Evolutionary conservation across 306 rosid species (phyloP), one percentile per base, ranked within the genome.

Genomic region (Prunus padus): DNA sequence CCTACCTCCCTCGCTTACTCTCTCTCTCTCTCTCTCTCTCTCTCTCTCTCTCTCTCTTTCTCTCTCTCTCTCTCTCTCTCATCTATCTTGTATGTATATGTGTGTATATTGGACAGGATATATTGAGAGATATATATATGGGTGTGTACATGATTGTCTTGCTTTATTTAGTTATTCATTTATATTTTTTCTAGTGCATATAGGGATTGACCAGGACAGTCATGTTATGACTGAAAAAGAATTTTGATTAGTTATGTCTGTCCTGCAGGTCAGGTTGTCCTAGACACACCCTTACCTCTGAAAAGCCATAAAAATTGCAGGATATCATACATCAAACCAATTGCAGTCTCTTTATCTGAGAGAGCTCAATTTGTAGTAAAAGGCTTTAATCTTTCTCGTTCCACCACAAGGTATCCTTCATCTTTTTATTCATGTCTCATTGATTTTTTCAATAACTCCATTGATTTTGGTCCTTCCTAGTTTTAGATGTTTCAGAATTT

Each of bases 251-350:
- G 15, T 55, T 11, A 2, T 49, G 40, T 80, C 50, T 50, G 57
- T 79, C 65, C 72, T 74, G 77, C 96, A 92, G 98, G 97, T 84
- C 91, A 87, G 69, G 87, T 90, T 76, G 89, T 86, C 72, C 73
- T 92, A 52, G 97, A 95, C 73, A 89, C 82, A 67, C 93, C 97
- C 42, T 84, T 92, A 86, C 84, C 65, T 65, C 84, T 82, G 19
- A 86, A 76, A 79, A 86, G 82, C 81, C 70, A 78, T 18, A 82
- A 82, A 63, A 79, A 71, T 74, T 84, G 90, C 83, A 83, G 78
- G 81, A 89, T 95, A 67, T 78, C 84, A 79, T 83, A 87, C 75
- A 68, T 95, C 72, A 95, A 86, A 74, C 98, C 98, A 11, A 84
- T 95, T 81, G 98, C 97, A 28, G 91, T 92, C 69, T 76, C 97